Evolutionary conservation across 2,329 filamentous ascomycete genomes (phyloP), one percentile per base, ranked within the genome.

Genomic region (Aspergillus persii): DNA sequence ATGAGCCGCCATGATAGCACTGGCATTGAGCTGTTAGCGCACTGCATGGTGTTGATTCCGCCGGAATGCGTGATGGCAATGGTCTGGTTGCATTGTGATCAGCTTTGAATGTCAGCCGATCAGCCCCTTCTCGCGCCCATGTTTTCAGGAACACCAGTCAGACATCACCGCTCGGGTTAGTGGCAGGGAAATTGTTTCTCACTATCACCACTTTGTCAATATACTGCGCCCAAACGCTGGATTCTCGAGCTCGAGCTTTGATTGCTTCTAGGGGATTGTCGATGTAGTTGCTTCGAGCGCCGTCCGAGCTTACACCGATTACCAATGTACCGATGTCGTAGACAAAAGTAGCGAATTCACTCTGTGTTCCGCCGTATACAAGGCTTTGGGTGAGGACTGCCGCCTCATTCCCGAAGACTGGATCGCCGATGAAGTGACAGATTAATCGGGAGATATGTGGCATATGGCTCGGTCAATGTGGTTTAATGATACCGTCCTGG

Each of bases 61-160:
- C 87, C 84, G 0, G 89, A 90, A 77, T 96, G 92, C 55, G 96
- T 87, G 53, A 96, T 85, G 15, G 96, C 90, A 60, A 96, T 89
- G 8, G 91, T 95, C 81, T 96, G 94, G 76, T 86, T 84, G 80
- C 88, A 91, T 57, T 84, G 73, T 95, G 95, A 56, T 85, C 87
- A 60, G 90, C 90, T 2, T 26, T 90, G 1, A 93, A 83, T 11
- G 69, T 68, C 3, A 60, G 59, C 23, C 80, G 73, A 5, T 90
- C 91, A 73, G 96, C 91, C 2, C 90, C 91, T 74, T 96, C 92
- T 53, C 91, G 91, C 7, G 87, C 84, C 70, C 91, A 82, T 8
- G 91, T 86, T 65, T 95, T 95, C 69, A 90, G 90, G 68, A 96
- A 96, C n/a, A 96, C 91, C 46, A 96, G 83, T 39, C 81, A 78